A percentile compares a stretch with the other conserved stretches of the same genome.
Conservation (phyloP, 768 basidiomycete genomes). For the Hydnum rufescens region DNA sequence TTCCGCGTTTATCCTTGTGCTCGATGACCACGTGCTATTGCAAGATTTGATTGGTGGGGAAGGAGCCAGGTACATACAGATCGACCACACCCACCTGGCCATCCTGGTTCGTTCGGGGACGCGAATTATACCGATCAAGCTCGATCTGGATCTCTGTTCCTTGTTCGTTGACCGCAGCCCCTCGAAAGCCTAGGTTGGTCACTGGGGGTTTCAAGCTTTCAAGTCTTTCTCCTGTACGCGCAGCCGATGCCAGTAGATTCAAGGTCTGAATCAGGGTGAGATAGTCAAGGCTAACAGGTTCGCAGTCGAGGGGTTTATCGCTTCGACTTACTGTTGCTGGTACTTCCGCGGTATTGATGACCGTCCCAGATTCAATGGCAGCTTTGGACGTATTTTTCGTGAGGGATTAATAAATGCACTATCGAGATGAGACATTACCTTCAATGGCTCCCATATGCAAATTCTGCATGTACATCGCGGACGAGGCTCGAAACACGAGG, state of each 20-base stretch:
- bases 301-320: not conserved
- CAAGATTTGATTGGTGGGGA: not conserved
- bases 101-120: not conserved
- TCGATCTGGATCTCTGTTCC: not conserved
- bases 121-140: not conserved
- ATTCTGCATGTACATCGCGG: not conserved
- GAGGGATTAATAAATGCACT: not conserved
- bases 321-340: not conserved
- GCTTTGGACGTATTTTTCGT: not conserved
- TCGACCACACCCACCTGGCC: not conserved
- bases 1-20: not conserved
- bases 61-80: not conserved
- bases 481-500: not conserved
- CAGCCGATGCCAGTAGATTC: not conserved
- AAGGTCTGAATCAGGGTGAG: not conserved
- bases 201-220: not conserved
- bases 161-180: not conserved
- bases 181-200: not conserved
- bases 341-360: not conserved
- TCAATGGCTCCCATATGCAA: not conserved
- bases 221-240: not conserved
- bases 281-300: not conserved
- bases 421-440: not conserved
- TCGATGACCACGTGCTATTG: not conserved
- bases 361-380: not conserved